Conservation (phyloP, 257 asterid genomes). For the Solanum rostratum region DNA sequence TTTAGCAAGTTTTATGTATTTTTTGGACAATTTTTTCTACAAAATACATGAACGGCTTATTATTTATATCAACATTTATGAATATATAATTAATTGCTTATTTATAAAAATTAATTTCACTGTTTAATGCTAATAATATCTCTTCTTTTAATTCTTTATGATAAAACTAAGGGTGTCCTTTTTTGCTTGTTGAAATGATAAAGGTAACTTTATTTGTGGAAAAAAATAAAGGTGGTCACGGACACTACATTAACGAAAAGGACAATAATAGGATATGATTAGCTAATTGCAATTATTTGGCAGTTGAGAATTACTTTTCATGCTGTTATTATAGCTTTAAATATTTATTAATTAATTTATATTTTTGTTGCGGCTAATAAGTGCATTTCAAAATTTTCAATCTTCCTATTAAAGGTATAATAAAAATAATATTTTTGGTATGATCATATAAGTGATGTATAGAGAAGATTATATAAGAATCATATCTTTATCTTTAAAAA, state of each 20-base stretch:
- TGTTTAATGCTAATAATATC: neutral
- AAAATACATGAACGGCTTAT: neutral
- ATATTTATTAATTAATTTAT: neutral
- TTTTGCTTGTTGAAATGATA: neutral
- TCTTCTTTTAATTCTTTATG: neutral
- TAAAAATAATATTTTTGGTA: neutral
- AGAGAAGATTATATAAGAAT: accelerated
- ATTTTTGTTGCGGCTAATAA: neutral
- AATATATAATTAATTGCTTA: neutral
- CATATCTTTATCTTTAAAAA: neutral
- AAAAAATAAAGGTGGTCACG: neutral
- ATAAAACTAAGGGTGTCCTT: neutral
- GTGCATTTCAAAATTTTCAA: neutral
- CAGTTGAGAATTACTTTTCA: constrained; percentile 4
- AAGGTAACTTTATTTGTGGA: neutral
- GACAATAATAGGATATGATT: neutral
- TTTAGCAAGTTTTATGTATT: no score
- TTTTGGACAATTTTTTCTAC: neutral
- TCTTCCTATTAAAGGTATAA: neutral
- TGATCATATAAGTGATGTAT: neutral
- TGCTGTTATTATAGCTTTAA: neutral
- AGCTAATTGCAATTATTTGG: neutral
- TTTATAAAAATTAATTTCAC: neutral
- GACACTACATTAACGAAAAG: neutral
- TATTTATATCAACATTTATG: neutral